phyloP scores from a whole-genome alignment of 2,329 filamentous ascomycete genomes.

The Knoxdaviesia proteae region DNA sequence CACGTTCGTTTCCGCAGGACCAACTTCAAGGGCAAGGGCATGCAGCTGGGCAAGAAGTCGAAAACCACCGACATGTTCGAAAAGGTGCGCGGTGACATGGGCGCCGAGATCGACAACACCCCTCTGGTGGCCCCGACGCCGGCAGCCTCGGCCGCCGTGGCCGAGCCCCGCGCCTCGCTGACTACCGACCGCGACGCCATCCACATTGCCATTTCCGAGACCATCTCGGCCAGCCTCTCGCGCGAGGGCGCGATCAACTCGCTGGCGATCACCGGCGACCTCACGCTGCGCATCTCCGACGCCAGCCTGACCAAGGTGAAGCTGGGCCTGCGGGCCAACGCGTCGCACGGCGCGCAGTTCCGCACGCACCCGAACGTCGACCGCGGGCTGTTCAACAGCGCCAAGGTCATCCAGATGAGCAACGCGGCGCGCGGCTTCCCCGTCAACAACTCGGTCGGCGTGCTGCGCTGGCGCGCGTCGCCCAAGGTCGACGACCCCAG shows the following conservation, averaged over 20 bases:
- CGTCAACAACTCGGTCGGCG: constrained; percentile 79
- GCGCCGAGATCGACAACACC: constrained; percentile 59
- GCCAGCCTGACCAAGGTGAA: constrained; percentile 80
- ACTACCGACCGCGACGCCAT: constrained; percentile 66
- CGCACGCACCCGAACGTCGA: constrained; percentile 95
- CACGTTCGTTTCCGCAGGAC: constrained; percentile 1
- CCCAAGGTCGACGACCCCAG: constrained; percentile 62
- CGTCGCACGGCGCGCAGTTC: constrained; percentile 74
- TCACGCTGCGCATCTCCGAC: constrained; percentile 79
- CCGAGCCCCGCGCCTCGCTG: constrained; percentile 37
- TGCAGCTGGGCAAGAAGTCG: constrained; percentile 97
- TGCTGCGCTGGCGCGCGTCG: constrained; percentile 77
- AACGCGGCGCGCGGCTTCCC: constrained; percentile 80
- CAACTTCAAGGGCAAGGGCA: constrained; percentile 71
- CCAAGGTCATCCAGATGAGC: constrained; percentile 73
- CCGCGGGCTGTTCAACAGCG: constrained; percentile 63
- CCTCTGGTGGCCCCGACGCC: constrained; percentile 45
- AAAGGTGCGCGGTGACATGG: constrained; percentile 77
- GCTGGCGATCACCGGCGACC: constrained; percentile 75
- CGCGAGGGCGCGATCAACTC: constrained; percentile 74
- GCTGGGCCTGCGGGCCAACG: constrained; percentile 54
- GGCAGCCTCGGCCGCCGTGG: constrained; percentile 26
- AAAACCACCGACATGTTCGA: constrained; percentile 97
- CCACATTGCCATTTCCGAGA: constrained; percentile 70
- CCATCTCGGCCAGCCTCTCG: constrained; percentile 75